phyloP scores from a whole-genome alignment of 2,329 filamentous ascomycete genomes.

The Fusarium annulatum region DNA sequence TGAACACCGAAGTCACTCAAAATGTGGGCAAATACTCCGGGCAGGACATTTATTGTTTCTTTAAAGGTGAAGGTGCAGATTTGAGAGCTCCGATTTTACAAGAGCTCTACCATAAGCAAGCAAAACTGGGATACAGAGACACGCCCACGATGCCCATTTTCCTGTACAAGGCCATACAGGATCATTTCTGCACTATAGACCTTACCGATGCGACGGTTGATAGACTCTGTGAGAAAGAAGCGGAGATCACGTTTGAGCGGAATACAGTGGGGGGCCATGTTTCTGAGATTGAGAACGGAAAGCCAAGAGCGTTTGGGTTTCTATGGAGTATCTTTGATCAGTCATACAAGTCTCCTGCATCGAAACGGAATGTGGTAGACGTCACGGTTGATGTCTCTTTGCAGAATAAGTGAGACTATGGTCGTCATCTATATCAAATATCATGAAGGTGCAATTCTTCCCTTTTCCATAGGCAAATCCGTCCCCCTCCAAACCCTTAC shows the following conservation, averaged over 20 bases:
- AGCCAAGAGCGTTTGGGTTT: slow-evolving; percentile 17
- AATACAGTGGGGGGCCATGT: slow-evolving; percentile 58
- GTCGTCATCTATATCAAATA: background rate
- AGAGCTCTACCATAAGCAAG: slow-evolving; percentile 45
- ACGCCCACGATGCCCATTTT: slow-evolving; percentile 60
- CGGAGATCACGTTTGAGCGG: slow-evolving; percentile 56
- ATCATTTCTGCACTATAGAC: slow-evolving; percentile 56
- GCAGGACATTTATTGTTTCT: slow-evolving; percentile 46
- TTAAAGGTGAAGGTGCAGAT: slow-evolving; percentile 42
- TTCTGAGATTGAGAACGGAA: slow-evolving; percentile 37
- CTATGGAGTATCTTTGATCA: slow-evolving; percentile 28
- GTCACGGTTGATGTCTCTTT: background rate
- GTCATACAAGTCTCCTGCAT: slow-evolving; percentile 14
- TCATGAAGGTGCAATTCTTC: background rate
- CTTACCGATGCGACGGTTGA: slow-evolving; percentile 57
- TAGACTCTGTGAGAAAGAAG: slow-evolving; percentile 54
- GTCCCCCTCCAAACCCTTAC: background rate
- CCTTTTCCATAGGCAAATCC: background rate
- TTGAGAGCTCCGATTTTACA: slow-evolving; percentile 36
- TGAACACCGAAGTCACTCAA: slow-evolving; percentile 1
- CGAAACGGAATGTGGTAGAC: background rate
- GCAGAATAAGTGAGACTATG: rapidly evolving
- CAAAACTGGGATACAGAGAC: slow-evolving; percentile 50
- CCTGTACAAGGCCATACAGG: slow-evolving; percentile 61
- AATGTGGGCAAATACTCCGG: slow-evolving; percentile 34